A percentile compares a stretch with the other conserved stretches of the same genome.
Conservation (phyloP, 495 filamentous ascomycete genomes). For the Bombardia bombarda region DNA sequence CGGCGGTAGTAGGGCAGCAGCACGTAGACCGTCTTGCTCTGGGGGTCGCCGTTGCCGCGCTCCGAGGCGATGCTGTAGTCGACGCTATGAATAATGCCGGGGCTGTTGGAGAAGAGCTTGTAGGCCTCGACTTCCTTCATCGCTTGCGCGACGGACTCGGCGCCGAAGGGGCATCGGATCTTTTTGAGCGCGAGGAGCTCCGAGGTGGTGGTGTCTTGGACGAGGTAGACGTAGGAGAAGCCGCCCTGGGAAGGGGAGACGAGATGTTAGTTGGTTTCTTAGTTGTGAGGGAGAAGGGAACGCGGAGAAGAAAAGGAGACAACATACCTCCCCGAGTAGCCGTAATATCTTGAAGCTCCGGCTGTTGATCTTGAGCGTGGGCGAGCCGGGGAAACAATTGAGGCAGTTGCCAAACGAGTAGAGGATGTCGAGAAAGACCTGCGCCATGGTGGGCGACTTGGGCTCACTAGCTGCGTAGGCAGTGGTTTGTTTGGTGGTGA, state of each 20-base stretch:
- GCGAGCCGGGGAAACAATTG: conserved; percentile 88
- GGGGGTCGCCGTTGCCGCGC: conserved; percentile 43
- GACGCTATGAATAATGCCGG: conserved; percentile 83
- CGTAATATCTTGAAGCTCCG: conserved; percentile 92
- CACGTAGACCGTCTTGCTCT: conserved; percentile 92
- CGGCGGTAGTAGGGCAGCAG: conserved; percentile 89
- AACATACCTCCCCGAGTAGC: conserved; percentile 73
- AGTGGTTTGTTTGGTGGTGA: neutral
- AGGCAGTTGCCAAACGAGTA: conserved; percentile 91
- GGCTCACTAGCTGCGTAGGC: neutral
- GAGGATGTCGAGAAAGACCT: conserved; percentile 79
- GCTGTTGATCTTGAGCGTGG: conserved; percentile 89
- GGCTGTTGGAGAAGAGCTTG: conserved; percentile 71
- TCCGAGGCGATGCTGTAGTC: conserved; percentile 63
- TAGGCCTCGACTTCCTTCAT: conserved; percentile 97
- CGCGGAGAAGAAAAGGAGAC: neutral
- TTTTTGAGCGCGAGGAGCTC: conserved; percentile 93
- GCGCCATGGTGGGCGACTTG: conserved; percentile 51
- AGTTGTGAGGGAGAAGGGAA: neutral
- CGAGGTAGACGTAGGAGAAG: conserved; percentile 97
- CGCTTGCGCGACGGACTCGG: conserved; percentile 88
- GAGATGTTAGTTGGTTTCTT: neutral
- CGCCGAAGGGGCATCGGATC: conserved; percentile 92
- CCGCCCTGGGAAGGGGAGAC: conserved; percentile 55
- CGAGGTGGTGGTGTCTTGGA: conserved; percentile 75